Percentiles rank a stretch among this genome's conserved stretches.
Evolutionary conservation across 345 rosid species (phyloP).

Genomic region (Murraya koenigii): DNA sequence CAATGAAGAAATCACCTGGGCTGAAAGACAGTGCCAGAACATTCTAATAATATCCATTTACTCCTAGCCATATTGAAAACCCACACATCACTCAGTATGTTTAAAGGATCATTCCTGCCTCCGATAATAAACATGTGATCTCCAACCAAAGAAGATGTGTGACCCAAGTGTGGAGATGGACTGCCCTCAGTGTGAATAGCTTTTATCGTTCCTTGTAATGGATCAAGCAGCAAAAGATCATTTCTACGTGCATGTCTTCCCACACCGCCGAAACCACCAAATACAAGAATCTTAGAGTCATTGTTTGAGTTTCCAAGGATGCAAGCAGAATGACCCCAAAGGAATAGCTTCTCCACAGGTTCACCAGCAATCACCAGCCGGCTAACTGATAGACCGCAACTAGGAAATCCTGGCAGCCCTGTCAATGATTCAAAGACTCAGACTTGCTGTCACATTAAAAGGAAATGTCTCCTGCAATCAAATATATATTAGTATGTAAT

Average conservation of each 20-base stretch:
- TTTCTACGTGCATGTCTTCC: constrained; percentile 92
- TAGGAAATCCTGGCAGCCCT: constrained; percentile 46
- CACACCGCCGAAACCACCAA: constrained; percentile 93
- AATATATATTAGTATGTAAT: constrained; percentile 31
- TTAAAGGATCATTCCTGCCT: constrained; percentile 80
- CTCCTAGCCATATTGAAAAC: constrained; percentile 39
- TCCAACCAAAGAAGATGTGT: constrained; percentile 68
- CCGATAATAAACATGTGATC: constrained; percentile 70
- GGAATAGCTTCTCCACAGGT: constrained; percentile 70
- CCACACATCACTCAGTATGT: constrained; percentile 79
- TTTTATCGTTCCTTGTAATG: constrained; percentile 43
- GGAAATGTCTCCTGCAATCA: constrained; percentile 64
- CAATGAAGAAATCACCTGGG: constrained; percentile 49
- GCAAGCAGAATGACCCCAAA: constrained; percentile 91
- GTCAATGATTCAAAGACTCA: constrained; percentile 77
- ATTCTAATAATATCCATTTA: constrained; percentile 57
- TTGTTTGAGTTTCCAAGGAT: constrained; percentile 25
- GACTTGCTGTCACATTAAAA: constrained; percentile 56
- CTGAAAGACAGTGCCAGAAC: constrained; percentile 56
- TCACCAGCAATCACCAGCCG: constrained; percentile 51
- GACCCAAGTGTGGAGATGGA: constrained; percentile 85
- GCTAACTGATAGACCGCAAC: constrained; percentile 33
- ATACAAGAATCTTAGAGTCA: constrained; percentile 41
- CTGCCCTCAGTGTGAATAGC: constrained; percentile 34
- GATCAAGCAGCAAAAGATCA: constrained; percentile 62